Evolutionary conservation across 2,329 filamentous ascomycete species (phyloP).

Genomic region (Sporothrix pseudoabietina): DNA sequence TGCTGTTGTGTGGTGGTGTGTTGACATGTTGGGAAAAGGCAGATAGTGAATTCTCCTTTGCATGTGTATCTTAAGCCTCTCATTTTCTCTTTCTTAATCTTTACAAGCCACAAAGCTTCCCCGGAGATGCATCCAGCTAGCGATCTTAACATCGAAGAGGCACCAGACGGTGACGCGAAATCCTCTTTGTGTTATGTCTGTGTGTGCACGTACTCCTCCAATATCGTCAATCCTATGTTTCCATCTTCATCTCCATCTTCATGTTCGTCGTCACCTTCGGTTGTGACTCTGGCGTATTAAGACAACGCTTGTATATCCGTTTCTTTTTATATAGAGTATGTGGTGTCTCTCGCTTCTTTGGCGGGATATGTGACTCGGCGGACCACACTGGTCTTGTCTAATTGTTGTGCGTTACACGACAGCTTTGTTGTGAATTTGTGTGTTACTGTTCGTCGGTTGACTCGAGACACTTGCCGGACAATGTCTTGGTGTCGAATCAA

Average conservation of each 20-base stretch:
- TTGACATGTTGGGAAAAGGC: background rate
- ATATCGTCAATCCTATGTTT: background rate
- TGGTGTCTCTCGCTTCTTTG: conserved; percentile 8
- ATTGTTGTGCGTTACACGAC: background rate
- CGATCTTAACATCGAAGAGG: background rate
- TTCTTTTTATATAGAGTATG: background rate
- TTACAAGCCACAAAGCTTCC: background rate
- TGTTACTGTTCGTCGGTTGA: background rate
- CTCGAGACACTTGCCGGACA: background rate
- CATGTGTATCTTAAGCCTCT: background rate
- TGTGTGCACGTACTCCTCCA: background rate
- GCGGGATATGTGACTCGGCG: background rate
- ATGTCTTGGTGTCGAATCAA: conserved; percentile 8
- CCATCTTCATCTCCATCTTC: background rate
- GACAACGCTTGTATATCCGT: background rate
- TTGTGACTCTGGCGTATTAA: background rate
- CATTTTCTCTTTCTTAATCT: background rate
- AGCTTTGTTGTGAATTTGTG: background rate
- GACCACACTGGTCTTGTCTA: background rate
- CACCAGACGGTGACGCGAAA: background rate
- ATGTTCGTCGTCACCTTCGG: background rate
- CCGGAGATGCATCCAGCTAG: background rate
- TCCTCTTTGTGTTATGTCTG: background rate
- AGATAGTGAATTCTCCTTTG: background rate
- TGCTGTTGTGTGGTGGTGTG: conserved; percentile 1